Base-by-base conservation (phyloP, 768 basidiomycete genomes). In the Rhodosporidiobolus sp. region DNA sequence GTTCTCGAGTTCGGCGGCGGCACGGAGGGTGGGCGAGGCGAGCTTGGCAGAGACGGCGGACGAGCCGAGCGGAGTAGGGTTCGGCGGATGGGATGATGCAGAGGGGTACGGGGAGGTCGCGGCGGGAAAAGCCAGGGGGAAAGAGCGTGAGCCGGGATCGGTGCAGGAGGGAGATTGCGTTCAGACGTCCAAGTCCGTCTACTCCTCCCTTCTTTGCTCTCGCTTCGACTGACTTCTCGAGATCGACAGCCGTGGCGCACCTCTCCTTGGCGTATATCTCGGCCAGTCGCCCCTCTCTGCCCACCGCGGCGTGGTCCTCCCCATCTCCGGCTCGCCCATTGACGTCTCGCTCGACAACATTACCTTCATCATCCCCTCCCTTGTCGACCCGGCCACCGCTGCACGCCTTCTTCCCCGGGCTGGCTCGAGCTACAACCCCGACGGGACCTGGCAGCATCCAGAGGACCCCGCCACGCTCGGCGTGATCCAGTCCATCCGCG, bases 271-370 rank as follows among this genome's bases (percentile, higher is more conserved):
- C 12, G 59, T 73, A 48, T 73, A 61, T 38, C 43, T 73, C 35
- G 54, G 49, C 1, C 32, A 3, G 0, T 63, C 63, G 5, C 8
- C 24, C 0, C 0, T 22, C 3, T 43, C 52, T 0, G 46, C 52
- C 26, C 48, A 48, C 14, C 63, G 67, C 4, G 32, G 55, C 59
- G 5, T 56, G 38, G 32, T 73, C 34, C 72, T 73, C 24, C 22
- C 57, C 19, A 6, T 35, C 3, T n/a, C 52, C 24, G 67, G 72
- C 16, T 20, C 1, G 4, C 35, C 4, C 14, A 28, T 49, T 16
- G 72, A 68, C 26, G 9, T 62, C 35, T 38, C n/a, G 22, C 52
- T 62, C 57, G 72, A 73, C 63, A 54, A 65, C 30, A 38, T 73
- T 35, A 73, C 63, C 35, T 61, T 38, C 48, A 43, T 52, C 59